phyloP scores from a whole-genome alignment of 1,139 yeast species.

The Scheffersomyces quercinus region DNA sequence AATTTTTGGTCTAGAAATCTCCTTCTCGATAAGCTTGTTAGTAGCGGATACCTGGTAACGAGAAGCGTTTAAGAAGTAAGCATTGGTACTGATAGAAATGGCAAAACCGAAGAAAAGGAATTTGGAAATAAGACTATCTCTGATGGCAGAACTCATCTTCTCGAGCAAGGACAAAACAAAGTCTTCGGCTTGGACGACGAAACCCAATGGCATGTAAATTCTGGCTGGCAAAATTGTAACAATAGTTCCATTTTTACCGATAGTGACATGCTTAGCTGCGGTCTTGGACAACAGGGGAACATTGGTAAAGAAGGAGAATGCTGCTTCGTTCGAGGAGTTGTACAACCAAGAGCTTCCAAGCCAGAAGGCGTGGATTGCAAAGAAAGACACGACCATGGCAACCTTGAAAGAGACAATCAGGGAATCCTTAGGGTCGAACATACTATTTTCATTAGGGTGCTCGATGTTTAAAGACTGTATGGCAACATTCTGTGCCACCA shows the following conservation, averaged over 20 bases:
- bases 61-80: constrained; percentile 78
- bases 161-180: constrained; percentile 52
- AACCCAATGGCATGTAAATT: constrained; percentile 68
- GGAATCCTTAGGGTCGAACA: constrained; percentile 27
- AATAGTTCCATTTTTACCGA: constrained; percentile 52
- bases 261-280: constrained; percentile 41
- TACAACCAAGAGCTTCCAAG: constrained; percentile 73
- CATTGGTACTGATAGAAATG: constrained; percentile 76
- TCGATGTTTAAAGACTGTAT: constrained; percentile 61
- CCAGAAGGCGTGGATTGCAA: constrained; percentile 75
- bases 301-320: constrained; percentile 29
- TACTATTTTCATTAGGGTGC: constrained; percentile 31
- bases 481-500: constrained; percentile 60
- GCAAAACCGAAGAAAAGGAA: constrained; percentile 72
- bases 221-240: constrained; percentile 69
- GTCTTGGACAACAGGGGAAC: constrained; percentile 38
- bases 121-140: constrained; percentile 81
- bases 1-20: constrained; percentile 30
- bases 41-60: constrained; percentile 55
- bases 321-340: constrained; percentile 29
- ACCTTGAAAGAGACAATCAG: constrained; percentile 64
- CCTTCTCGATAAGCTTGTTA: constrained; percentile 43
- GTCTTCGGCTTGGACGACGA: constrained; percentile 68
- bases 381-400: constrained; percentile 64
- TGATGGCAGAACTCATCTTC: constrained; percentile 68